Base-by-base conservation (phyloP, 1,284 basidiomycete genomes). In the Puccinia sorghi region DNA sequence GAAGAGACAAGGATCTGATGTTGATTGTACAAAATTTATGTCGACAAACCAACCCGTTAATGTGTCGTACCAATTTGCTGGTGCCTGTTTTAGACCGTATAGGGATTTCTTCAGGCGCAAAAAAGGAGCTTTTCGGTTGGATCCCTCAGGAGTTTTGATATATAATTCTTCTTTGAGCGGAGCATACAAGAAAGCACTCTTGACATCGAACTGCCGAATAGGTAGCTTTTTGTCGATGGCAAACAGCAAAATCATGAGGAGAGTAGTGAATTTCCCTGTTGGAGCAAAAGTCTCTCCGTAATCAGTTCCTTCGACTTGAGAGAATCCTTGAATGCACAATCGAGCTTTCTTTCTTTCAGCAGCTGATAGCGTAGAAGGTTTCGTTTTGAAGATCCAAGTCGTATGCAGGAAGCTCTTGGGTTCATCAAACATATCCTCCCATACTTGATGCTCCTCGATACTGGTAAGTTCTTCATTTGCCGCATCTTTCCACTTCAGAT, bases 111-210 rank as follows among this genome's bases (percentile, higher is more conserved):
- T 32, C 4, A 32, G 32, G 1, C 32, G 1, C 2, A 32, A 15
- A 22, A 22, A 66, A 7, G 63, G 63, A 1, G 63, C n/a, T n/a
- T 41, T 43, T 27, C 43, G 12, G 3, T 1, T n/a, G 0, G 12
- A 66, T 22, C 63, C 63, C 22, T 66, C 63, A 66, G 63, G 63
- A 1, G 63, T 66, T n/a, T 20, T 27, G 22, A 37, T 59, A 12
- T 66, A 66, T 0, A 66, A 2, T 46, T 70, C 32, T 32, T 32
- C 32, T 32, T 32, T 32, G 4, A 32, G 32, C 1, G 32, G 32
- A 32, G 32, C 32, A 37, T 25, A 52, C 12, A 70, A 12, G 15
- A 70, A 70, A 0, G 48, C 67, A 52, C 67, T 70, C n/a, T 70
- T 72, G 3, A 70, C 50, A 17, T 70, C 50, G 20, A 70, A 54